Base-by-base conservation (phyloP, 179 eudicot genomes). In the Amaranthus tricolor region DNA sequence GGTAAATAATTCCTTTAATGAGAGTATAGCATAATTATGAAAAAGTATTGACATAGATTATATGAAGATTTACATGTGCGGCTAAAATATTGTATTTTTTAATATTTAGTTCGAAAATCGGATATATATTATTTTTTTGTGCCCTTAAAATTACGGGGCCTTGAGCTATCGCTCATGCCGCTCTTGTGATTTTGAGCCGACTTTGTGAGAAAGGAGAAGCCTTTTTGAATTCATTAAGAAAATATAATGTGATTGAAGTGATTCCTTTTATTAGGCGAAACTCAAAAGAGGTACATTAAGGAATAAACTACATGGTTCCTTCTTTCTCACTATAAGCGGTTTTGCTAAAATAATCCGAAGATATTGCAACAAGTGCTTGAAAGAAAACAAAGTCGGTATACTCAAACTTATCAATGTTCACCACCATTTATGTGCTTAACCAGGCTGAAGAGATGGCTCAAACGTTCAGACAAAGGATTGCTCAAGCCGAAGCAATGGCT, bases 401-500 rank as follows among this genome's bases (percentile, higher is more conserved):
- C 47, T 40, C 16, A 62, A 20, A 49, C 6, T 3, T 6, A 8
- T 66, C n/a, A n/a, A 60, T 16, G 11, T 70, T 21, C 40, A 54
- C 75, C 48, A 49, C 61, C n/a, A 20, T 54, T 58, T 56, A 65
- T 73, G n/a, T 77, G 9, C 20, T 50, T 10, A 53, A 59, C 68
- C 86, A 95, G 99, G 99, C 99, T 13, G 99, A 95, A 80, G 99
- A 95, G 90, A 91, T 95, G 99, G 99, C 98, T 54, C 97, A 91
- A 85, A 88, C 96, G 63, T 95, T 93, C 84, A 88, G 99, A 88
- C 98, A 95, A 76, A 89, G 98, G 83, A 95, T 95, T 72, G 99
- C 99, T 79, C 99, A 95, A 89, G 99, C 99, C 20, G 99, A 95
- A 85, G 99, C 99, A 66, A 95, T 95, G 98, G 99, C 99, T 74